Conservation (phyloP, 805 yeast species). For the Kluyveromyces siamensis region DNA sequence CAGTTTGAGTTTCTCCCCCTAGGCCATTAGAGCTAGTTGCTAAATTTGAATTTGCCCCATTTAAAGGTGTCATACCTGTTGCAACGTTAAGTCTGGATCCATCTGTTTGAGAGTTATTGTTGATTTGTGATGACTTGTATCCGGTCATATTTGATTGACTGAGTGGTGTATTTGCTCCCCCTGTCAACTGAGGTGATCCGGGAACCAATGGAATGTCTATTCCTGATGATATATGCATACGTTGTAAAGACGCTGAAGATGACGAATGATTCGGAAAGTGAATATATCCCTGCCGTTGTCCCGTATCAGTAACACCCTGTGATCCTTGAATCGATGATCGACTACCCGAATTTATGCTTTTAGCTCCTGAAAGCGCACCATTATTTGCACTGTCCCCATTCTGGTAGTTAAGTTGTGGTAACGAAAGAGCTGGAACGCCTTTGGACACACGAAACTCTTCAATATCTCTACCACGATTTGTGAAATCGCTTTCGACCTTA, state of each 20-base stretch:
- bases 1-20: background rate
- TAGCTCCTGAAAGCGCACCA: background rate
- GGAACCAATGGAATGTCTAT: background rate
- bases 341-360: background rate
- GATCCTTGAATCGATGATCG: background rate
- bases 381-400: background rate
- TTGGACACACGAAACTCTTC: background rate
- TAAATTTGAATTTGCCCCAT: no score
- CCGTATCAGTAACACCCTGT: background rate
- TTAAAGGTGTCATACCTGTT: background rate
- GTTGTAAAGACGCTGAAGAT: background rate
- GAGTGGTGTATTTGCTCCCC: background rate
- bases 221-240: background rate
- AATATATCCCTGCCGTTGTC: background rate
- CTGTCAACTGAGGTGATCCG: background rate
- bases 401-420: background rate
- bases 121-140: background rate
- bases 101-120: background rate
- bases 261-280: background rate
- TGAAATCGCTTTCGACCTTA: background rate
- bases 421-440: background rate
- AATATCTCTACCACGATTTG: background rate
- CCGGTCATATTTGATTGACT: background rate
- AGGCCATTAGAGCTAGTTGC: background rate
- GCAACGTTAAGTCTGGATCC: background rate